These are phyloP conservation scores for Sphaerulina populicola DNA, from an alignment of 2,329 filamentous ascomycete genomes.

Conservation along the genomic window DNA sequence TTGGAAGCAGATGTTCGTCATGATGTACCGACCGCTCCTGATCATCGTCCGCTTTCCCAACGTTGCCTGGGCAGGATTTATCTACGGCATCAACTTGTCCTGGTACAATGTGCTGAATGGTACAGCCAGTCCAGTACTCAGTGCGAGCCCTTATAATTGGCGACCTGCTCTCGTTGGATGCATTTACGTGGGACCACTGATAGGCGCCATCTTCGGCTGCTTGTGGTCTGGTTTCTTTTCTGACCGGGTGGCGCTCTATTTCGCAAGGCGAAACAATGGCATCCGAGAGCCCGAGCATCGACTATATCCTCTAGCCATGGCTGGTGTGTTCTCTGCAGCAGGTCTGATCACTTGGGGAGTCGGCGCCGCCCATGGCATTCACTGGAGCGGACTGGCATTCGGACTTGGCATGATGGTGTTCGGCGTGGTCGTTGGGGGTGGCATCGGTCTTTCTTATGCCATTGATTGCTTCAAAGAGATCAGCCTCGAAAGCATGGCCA, in stretches of 20 bases:
- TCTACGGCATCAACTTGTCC: slow-evolving; percentile 33
- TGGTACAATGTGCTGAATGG: slow-evolving; percentile 32
- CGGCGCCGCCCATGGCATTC: slow-evolving; percentile 39
- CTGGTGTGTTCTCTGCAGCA: slow-evolving; percentile 34
- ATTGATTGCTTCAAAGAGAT: slow-evolving; percentile 41
- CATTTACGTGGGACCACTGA: slow-evolving; percentile 31
- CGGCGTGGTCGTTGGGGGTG: slow-evolving; percentile 36
- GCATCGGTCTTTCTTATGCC: slow-evolving; percentile 37
- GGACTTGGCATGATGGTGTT: slow-evolving; percentile 40
- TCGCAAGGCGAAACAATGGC: slow-evolving; percentile 35
- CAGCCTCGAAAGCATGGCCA: slow-evolving; percentile 39
- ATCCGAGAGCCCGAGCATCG: slow-evolving; percentile 36
- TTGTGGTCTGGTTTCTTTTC: slow-evolving; percentile 32
- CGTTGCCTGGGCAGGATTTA: slow-evolving; percentile 35
- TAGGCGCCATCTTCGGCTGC: slow-evolving; percentile 33
- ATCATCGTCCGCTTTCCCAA: slow-evolving; percentile 33
- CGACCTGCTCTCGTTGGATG: slow-evolving; percentile 33
- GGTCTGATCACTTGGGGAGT: slow-evolving; percentile 37
- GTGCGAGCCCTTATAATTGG: slow-evolving; percentile 32
- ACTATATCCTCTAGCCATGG: slow-evolving; percentile 36
- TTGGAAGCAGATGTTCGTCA: slow-evolving; percentile 19
- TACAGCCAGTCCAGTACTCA: slow-evolving; percentile 34
- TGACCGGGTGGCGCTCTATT: slow-evolving; percentile 29
- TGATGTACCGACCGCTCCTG: slow-evolving; percentile 21
- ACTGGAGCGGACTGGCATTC: slow-evolving; percentile 45